Base-by-base conservation (phyloP, 352 stramenopile genomes). In the Plasmopara viticola region DNA sequence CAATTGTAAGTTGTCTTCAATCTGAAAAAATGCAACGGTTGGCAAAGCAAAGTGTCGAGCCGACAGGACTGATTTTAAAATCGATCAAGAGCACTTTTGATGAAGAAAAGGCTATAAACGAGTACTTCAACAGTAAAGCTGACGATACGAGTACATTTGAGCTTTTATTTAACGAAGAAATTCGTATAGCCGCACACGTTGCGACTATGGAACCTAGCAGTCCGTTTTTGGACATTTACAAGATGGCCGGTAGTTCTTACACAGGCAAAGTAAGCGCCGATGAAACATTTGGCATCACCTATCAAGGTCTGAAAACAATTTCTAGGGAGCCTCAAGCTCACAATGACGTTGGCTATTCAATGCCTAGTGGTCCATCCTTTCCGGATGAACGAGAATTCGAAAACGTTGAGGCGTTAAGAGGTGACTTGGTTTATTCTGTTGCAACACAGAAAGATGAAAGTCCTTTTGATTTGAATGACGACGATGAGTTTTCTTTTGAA, bases 271-370 rank as follows among this genome's bases (percentile, higher is more conserved):
- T 29, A n/a, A 64, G 54, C 6, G 55, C 39, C 15, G 59, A 58
- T 6, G 41, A 46, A 7, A 60, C 35, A 15, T 89, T 89, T 51
- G 78, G 75, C 0, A 89, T 89, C 53, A 64, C 64, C 3, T 89
- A 89, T 45, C 70, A 80, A 35, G 86, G 46, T 28, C 45, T 57
- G 43, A 46, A 46, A 29, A 85, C 71, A 53, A 70, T 67, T 15
- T 13, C 18, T 20, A 12, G 48, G 5, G 44, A 56, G 13, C 5
- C 13, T 28, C 17, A 48, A 18, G 28, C 13, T 31, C 33, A 46
- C 7, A 59, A 58, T 15, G 43, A 69, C 13, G 37, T 48, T 14
- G 42, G 14, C 3, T 81, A 78, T 34, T 62, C 64, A 0, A 31
- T 88, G 3, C 29, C 62, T 9, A 76, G 48, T 14, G 62, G 56